Evolutionary conservation across 495 filamentous ascomycete genomes (phyloP).

Genomic region (Elaphomyces granulatus): DNA sequence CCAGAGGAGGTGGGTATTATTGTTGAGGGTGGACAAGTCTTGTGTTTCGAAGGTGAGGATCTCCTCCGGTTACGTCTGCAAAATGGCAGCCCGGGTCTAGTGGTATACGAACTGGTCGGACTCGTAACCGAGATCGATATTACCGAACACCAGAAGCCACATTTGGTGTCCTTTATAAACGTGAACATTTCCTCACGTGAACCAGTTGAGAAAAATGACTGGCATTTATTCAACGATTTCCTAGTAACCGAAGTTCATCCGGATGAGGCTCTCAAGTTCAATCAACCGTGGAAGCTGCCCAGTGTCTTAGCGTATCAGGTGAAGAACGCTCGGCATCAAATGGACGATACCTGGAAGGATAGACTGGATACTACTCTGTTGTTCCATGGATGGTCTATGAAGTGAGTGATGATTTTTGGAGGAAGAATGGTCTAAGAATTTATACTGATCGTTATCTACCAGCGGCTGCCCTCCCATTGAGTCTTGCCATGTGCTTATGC

Average conservation of each 20-base stretch:
- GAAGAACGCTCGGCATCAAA: conserved; percentile 53
- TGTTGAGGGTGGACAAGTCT: conserved; percentile 65
- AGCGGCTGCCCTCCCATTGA: conserved; percentile 27
- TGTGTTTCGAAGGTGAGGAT: conserved; percentile 83
- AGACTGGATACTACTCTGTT: conserved; percentile 68
- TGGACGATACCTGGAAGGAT: conserved; percentile 78
- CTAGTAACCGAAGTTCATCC: conserved; percentile 63
- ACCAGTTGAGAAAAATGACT: conserved; percentile 43
- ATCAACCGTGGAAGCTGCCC: conserved; percentile 78
- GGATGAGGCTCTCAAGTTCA: conserved; percentile 79
- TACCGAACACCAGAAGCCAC: conserved; percentile 66
- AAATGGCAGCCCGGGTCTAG: conserved; percentile 50
- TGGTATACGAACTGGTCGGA: conserved; percentile 85
- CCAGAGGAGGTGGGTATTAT: conserved; percentile 85
- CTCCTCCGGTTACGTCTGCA: conserved; percentile 39
- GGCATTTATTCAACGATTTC: conserved; percentile 98
- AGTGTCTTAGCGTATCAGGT: conserved; percentile 75
- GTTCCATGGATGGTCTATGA: conserved; percentile 55
- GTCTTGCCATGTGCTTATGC: conserved; percentile 43
- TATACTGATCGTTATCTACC: background rate
- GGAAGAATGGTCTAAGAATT: background rate
- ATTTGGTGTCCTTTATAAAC: conserved; percentile 84
- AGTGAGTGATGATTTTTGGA: too few species aligned
- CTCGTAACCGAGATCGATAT: conserved; percentile 79
- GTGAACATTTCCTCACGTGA: conserved; percentile 56